Percentiles rank a stretch among this genome's conserved stretches.
Evolutionary conservation across 2,329 filamentous ascomycete species (phyloP).

Genomic region (Venturiaceae sp.): DNA sequence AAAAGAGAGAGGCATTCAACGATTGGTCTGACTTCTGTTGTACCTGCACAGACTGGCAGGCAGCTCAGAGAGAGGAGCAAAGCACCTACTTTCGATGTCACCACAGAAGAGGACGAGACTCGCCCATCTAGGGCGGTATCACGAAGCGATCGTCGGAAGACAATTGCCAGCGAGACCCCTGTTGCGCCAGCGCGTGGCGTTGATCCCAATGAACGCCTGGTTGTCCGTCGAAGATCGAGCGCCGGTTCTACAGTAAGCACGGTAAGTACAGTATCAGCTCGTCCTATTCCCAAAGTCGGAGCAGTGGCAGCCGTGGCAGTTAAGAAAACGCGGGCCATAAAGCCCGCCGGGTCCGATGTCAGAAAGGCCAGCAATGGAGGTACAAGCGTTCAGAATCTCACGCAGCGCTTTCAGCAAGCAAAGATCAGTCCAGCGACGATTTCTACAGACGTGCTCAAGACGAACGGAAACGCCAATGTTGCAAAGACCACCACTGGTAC

Average conservation of each 20-base stretch:
- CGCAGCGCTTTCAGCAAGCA: background rate
- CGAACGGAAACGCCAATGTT: background rate
- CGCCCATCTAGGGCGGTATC: slow-evolving; percentile 12
- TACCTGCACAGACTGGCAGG: slow-evolving; percentile 34
- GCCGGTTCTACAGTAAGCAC: slow-evolving; percentile 13
- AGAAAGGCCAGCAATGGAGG: background rate
- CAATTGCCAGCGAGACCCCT: slow-evolving; percentile 38
- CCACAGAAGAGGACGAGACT: slow-evolving; percentile 19
- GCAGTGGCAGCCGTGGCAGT: slow-evolving; percentile 1
- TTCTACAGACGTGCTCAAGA: background rate
- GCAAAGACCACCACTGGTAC: slow-evolving; percentile 36
- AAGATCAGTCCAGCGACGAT: background rate
- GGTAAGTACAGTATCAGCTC: background rate
- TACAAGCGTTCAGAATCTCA: background rate
- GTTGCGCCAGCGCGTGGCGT: background rate
- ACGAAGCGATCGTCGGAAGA: slow-evolving; percentile 46
- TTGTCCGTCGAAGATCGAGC: background rate
- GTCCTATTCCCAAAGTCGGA: background rate
- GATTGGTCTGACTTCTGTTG: slow-evolving; percentile 22
- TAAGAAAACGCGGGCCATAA: slow-evolving; percentile 5
- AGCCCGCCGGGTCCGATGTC: background rate
- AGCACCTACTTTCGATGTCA: slow-evolving; percentile 1
- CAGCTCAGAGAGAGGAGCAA: slow-evolving; percentile 37
- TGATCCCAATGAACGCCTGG: slow-evolving; percentile 19
- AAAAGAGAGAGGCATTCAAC: slow-evolving; percentile 54